A percentile compares a stretch with the other conserved stretches of the same genome.
Evolutionary conservation across 495 filamentous ascomycete species (phyloP).

Genomic region (Aspergillus conjunctus): DNA sequence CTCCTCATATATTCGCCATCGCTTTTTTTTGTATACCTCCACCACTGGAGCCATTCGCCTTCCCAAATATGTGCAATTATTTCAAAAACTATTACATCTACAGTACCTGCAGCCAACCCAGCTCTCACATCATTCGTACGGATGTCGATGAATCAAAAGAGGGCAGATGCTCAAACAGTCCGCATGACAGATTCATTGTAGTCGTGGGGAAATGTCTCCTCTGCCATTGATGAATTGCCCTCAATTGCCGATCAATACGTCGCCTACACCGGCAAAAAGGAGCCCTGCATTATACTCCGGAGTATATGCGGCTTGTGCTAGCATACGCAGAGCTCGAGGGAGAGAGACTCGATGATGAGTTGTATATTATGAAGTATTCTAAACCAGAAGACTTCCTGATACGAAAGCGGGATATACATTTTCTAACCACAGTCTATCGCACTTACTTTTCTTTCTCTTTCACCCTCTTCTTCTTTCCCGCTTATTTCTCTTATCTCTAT

Average conservation of each 20-base stretch:
- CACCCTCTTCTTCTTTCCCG: neutral
- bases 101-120: slow-evolving; percentile 66
- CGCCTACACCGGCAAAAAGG: neutral
- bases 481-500: slow-evolving; percentile 1
- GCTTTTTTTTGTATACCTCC: slow-evolving; percentile 9
- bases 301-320: neutral
- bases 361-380: neutral
- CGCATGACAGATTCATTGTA: slow-evolving; percentile 77
- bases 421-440: slow-evolving; percentile 6
- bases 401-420: neutral
- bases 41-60: slow-evolving; percentile 13
- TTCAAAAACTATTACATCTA: slow-evolving; percentile 79
- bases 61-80: slow-evolving; percentile 70
- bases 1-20: neutral
- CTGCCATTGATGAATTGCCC: slow-evolving; percentile 37
- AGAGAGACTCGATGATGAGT: neutral
- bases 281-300: slow-evolving; percentile 1
- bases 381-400: neutral
- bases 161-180: slow-evolving; percentile 61
- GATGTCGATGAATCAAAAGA: slow-evolving; percentile 64
- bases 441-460: neutral
- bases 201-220: slow-evolving; percentile 66
- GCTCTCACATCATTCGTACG: slow-evolving; percentile 68
- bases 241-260: slow-evolving; percentile 10
- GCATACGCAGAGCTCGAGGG: neutral